These are phyloP conservation scores for Pythium diclinum DNA, from an alignment of 352 stramenopile species.

Conservation along the genomic window DNA sequence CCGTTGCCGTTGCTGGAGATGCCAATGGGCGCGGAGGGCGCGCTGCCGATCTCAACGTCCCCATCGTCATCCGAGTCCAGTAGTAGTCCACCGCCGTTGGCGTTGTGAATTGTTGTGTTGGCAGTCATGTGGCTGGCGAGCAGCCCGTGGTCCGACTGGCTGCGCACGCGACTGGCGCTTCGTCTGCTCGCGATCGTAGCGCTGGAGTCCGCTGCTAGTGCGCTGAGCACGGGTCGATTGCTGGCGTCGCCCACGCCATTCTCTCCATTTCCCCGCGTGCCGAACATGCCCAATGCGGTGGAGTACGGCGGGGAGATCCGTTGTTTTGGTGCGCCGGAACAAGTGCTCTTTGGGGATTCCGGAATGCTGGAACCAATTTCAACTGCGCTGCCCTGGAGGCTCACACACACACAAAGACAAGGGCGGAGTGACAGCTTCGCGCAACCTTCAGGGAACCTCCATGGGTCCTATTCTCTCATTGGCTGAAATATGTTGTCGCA, in stretches of 20 bases:
- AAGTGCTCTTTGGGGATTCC: slow-evolving; percentile 5
- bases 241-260: background rate
- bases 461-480: slow-evolving; percentile 9
- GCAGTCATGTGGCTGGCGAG: background rate
- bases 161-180: slow-evolving; percentile 15
- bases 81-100: slow-evolving; percentile 6
- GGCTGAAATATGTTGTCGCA: slow-evolving; percentile 12
- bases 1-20: slow-evolving; percentile 2
- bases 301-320: slow-evolving; percentile 1
- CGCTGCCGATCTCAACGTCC: background rate
- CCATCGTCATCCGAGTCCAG: slow-evolving; percentile 22
- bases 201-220: background rate
- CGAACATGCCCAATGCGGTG: slow-evolving; percentile 14
- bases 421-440: slow-evolving; percentile 6
- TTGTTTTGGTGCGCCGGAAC: slow-evolving; percentile 7
- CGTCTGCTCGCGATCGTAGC: slow-evolving; percentile 4
- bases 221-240: background rate
- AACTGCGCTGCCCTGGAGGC: background rate
- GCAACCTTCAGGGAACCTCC: slow-evolving; percentile 25
- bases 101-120: background rate
- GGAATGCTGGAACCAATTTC: slow-evolving; percentile 12
- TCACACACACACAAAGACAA: slow-evolving; percentile 26
- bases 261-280: slow-evolving; percentile 6
- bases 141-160: slow-evolving; percentile 26
- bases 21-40: slow-evolving; percentile 9